Percentiles rank a stretch among this genome's conserved stretches.
Conservation (phyloP, 768 basidiomycete genomes). For the Phylloporus rhodoxanthus region DNA sequence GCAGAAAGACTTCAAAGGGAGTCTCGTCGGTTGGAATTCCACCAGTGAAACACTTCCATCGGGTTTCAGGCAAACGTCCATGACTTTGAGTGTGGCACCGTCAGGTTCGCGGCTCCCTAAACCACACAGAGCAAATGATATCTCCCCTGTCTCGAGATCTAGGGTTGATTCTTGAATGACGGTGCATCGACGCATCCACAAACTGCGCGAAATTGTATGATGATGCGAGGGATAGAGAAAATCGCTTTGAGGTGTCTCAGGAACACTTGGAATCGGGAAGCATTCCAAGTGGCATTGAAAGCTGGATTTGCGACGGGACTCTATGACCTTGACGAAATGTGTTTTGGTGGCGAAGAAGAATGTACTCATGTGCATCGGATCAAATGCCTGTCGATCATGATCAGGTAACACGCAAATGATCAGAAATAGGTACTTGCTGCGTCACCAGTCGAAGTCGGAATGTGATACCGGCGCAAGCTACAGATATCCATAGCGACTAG, state of each 20-base stretch:
- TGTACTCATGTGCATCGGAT: background rate
- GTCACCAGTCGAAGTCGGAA: background rate
- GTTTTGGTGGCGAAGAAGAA: conserved; percentile 7
- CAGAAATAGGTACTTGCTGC: background rate
- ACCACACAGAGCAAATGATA: background rate
- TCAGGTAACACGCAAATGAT: background rate
- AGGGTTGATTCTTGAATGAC: background rate
- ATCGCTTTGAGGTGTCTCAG: background rate
- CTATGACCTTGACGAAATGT: conserved; percentile 3
- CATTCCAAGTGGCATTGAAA: conserved; percentile 6
- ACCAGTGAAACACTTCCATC: conserved; percentile 2
- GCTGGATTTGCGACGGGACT: background rate
- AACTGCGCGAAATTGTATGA: background rate
- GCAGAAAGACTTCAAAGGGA: background rate
- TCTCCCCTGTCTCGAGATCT: background rate
- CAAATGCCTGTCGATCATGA: background rate
- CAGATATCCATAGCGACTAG: conserved; percentile 3
- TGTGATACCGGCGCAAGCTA: conserved; percentile 4
- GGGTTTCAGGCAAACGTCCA: conserved; percentile 5
- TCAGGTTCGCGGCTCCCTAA: background rate
- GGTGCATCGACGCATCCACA: background rate
- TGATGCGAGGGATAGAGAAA: conserved; percentile 6
- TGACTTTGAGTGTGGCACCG: background rate
- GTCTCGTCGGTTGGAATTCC: background rate
- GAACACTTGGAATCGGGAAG: conserved; percentile 1